phyloP scores from a whole-genome alignment of 768 basidiomycete species.

The Termitomyces titanicus region DNA sequence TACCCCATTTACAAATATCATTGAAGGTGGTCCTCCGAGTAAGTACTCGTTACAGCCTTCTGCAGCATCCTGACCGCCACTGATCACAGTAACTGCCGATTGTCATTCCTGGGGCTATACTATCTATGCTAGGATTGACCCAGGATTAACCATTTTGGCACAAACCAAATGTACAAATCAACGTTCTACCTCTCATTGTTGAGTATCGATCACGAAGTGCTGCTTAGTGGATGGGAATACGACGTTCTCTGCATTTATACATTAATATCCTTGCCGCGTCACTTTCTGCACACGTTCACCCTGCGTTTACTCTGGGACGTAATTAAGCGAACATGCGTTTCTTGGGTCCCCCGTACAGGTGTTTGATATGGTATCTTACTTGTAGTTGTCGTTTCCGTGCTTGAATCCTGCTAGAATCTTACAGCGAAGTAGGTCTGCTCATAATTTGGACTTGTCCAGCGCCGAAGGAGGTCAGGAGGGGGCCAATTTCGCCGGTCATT shows the following conservation, averaged over 20 bases:
- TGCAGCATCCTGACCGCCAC: neutral
- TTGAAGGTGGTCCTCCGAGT: neutral
- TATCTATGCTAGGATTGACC: neutral
- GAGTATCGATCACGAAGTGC: too few relatives aligned
- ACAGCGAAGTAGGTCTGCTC: neutral
- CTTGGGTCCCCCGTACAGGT: neutral
- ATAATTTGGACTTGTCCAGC: neutral
- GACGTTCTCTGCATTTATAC: conserved; percentile 2
- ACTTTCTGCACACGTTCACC: conserved; percentile 5
- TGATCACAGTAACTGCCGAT: neutral
- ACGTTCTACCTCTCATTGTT: neutral
- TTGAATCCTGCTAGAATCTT: neutral
- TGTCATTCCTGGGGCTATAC: neutral
- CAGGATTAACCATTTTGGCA: neutral
- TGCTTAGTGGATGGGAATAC: neutral
- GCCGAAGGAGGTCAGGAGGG: neutral
- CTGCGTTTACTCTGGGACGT: conserved; percentile 2
- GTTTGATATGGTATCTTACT: neutral
- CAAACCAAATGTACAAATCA: neutral
- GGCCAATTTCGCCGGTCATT: neutral
- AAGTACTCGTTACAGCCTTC: neutral
- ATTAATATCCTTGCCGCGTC: conserved; percentile 2
- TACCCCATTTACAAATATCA: conserved; percentile 1
- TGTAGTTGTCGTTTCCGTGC: neutral
- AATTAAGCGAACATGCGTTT: conserved; percentile 5